Evolutionary conservation across 2,329 filamentous ascomycete species (phyloP).

Genomic region (Chrysoporthe deuterocubensis): DNA sequence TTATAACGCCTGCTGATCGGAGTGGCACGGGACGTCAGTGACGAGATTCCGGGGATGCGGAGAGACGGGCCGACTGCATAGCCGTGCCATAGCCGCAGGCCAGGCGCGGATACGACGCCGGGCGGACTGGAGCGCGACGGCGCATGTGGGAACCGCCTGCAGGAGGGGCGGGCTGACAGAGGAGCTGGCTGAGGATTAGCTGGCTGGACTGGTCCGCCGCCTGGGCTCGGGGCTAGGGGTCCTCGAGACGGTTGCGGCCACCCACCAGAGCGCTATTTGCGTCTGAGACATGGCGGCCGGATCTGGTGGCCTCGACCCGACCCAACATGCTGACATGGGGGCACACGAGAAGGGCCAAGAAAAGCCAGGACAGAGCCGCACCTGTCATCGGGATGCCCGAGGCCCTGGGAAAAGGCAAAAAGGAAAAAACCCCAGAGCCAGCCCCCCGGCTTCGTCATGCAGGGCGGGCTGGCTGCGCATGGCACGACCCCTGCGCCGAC

Average conservation of each 20-base stretch:
- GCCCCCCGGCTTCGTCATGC: neutral
- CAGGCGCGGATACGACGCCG: neutral
- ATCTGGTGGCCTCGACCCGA: neutral
- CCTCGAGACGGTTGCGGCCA: conserved; percentile 6
- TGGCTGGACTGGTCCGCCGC: no score
- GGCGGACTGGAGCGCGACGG: neutral
- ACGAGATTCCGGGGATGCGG: conserved; percentile 20
- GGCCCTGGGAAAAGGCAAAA: conserved; percentile 5
- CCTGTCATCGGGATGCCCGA: conserved; percentile 13
- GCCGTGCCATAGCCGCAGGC: conserved; percentile 5
- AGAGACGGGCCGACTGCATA: conserved; percentile 16
- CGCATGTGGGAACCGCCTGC: conserved; percentile 19
- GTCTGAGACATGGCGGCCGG: conserved; percentile 11
- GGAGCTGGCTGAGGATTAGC: no score
- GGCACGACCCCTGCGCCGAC: conserved; percentile 21
- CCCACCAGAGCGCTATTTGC: conserved; percentile 5
- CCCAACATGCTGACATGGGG: conserved; percentile 1
- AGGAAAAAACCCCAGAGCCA: neutral
- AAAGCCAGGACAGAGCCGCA: conserved; percentile 10
- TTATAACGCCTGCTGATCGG: conserved; percentile 29
- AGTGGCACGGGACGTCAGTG: conserved; percentile 20
- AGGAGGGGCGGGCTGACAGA: neutral
- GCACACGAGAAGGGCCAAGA: neutral
- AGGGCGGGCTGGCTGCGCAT: conserved; percentile 6
- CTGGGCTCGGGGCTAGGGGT: neutral